Evolutionary conservation across 345 rosid genomes (phyloP).

Genomic region (Sisymbrium altissimum): DNA sequence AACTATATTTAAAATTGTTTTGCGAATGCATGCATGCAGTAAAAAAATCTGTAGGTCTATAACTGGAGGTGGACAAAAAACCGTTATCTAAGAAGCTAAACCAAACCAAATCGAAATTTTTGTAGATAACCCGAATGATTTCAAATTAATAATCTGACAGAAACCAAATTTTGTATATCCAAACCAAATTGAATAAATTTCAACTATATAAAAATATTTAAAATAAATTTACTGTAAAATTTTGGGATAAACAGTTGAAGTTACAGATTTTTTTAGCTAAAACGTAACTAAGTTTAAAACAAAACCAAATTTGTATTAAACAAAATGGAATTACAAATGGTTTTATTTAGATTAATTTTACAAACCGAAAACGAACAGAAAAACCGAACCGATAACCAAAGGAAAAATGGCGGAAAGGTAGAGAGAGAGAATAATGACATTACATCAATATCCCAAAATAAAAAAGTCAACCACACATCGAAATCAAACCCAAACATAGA

Average conservation of each 20-base stretch:
- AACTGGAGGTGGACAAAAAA: too few relatives aligned
- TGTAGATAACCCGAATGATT: background rate
- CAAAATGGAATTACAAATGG: background rate
- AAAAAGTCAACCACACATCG: constrained; percentile 4
- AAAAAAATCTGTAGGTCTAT: too few relatives aligned
- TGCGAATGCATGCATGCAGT: background rate
- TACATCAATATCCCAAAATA: background rate
- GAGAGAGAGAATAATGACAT: background rate
- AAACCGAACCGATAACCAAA: background rate
- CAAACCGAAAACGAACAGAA: background rate
- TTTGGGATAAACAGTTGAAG: too few relatives aligned
- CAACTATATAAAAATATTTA: background rate
- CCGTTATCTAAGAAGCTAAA: background rate
- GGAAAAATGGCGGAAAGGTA: background rate
- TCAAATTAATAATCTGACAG: background rate
- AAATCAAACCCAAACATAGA: constrained; percentile 12
- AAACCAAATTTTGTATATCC: background rate
- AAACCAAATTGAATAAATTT: background rate
- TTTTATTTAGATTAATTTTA: background rate
- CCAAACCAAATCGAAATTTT: background rate
- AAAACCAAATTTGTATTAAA: background rate
- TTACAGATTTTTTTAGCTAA: background rate
- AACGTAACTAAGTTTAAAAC: background rate
- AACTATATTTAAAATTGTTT: background rate
- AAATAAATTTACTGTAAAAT: background rate